These are phyloP conservation scores for Aspergillus pseudoviridinutans DNA, from an alignment of 2,329 filamentous ascomycete species.

Conservation along the genomic window DNA sequence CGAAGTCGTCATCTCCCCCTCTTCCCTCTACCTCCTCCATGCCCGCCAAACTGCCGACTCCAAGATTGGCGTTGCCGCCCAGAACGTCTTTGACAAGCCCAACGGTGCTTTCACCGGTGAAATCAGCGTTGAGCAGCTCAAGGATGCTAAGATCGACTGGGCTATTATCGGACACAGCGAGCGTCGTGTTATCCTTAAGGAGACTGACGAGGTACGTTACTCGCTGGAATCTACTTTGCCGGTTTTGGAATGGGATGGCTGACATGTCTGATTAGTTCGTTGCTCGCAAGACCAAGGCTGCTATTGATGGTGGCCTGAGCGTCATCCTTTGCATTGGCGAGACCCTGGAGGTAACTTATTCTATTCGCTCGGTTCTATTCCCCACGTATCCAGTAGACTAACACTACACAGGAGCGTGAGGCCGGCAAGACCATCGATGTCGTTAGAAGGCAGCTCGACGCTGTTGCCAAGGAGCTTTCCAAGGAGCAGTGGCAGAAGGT, in stretches of 20 bases:
- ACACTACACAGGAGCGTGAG: conserved; percentile 64
- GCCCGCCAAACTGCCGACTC: conserved; percentile 73
- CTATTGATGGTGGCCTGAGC: conserved; percentile 76
- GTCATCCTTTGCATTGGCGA: conserved; percentile 99
- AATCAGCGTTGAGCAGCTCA: conserved; percentile 86
- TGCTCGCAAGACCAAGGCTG: conserved; percentile 90
- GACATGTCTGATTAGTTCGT: conserved; percentile 54
- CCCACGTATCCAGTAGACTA: conserved; percentile 17
- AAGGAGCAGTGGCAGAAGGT: conserved; percentile 88
- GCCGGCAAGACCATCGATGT: conserved; percentile 72
- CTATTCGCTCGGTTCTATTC: conserved; percentile 13
- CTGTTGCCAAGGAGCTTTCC: conserved; percentile 63
- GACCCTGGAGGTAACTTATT: conserved; percentile 63
- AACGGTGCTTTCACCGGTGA: conserved; percentile 97
- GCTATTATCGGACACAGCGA: conserved; percentile 91
- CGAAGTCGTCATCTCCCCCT: conserved; percentile 95
- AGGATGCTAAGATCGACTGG: conserved; percentile 86
- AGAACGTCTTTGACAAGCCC: conserved; percentile 97
- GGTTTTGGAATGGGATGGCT: neutral
- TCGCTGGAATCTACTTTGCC: neutral
- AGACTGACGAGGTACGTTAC: conserved; percentile 63
- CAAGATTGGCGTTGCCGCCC: conserved; percentile 80
- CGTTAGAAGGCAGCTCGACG: conserved; percentile 72
- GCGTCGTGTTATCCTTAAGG: conserved; percentile 82
- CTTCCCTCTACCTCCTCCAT: conserved; percentile 83